Percentiles rank a stretch among this genome's conserved stretches.
phyloP scores from a whole-genome alignment of 306 rosid species.

The Bauhinia variegata region DNA sequence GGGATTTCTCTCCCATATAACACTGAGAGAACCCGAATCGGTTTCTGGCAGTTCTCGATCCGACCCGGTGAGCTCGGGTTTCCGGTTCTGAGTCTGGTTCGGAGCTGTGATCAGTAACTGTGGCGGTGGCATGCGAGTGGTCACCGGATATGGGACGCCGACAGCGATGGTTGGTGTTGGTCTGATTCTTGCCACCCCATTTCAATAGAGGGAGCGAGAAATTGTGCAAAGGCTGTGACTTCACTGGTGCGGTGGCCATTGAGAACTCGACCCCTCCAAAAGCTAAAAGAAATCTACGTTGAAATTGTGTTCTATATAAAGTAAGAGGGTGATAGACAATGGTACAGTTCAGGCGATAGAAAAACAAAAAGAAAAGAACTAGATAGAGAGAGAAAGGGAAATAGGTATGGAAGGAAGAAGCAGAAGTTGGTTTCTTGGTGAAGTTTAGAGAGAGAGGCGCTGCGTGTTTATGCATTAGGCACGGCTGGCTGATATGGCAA shows the following conservation, averaged over 20 bases:
- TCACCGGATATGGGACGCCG: slow-evolving; percentile 61
- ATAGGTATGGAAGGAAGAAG: neutral
- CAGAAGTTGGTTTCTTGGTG: neutral
- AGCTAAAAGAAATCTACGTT: neutral
- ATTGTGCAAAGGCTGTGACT: slow-evolving; percentile 92
- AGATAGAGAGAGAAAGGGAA: slow-evolving; percentile 3
- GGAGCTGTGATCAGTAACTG: slow-evolving; percentile 43
- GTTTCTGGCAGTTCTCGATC: slow-evolving; percentile 70
- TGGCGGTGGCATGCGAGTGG: slow-evolving; percentile 31
- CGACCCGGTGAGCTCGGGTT: slow-evolving; percentile 45
- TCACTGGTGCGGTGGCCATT: slow-evolving; percentile 88
- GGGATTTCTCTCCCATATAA: slow-evolving; percentile 34
- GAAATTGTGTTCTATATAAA: neutral
- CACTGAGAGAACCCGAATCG: slow-evolving; percentile 53
- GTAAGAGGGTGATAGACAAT: neutral
- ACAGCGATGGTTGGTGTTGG: slow-evolving; percentile 56
- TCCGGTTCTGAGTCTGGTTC: slow-evolving; percentile 51
- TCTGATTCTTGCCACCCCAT: slow-evolving; percentile 82
- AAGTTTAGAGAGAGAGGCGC: slow-evolving; percentile 16
- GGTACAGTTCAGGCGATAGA: neutral
- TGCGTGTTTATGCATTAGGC: slow-evolving; percentile 6
- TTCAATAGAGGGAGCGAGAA: slow-evolving; percentile 72
- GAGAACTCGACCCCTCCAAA: neutral
- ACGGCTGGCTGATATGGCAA: neutral
- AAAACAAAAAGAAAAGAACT: slow-evolving; percentile 18